Base-by-base conservation (phyloP, 768 basidiomycete genomes). In the Clavaria fumosa region DNA sequence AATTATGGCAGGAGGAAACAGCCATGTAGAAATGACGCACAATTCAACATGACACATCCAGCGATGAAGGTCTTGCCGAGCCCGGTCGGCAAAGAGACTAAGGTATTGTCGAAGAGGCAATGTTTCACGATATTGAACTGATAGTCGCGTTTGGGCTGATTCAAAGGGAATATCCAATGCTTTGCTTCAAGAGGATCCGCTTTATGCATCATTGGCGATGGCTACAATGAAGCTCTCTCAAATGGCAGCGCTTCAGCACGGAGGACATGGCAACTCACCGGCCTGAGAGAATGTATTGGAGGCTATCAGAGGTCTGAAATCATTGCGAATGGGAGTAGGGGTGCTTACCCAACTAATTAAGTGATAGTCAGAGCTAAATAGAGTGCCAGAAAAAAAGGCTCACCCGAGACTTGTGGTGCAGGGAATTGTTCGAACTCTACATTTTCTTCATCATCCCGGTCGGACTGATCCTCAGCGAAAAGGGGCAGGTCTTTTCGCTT, bases 61-160 rank as follows among this genome's bases (percentile, higher is more conserved):
- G 95, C 95, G 42, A 99, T 82, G 50, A 99, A 97, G 0, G 95
- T 99, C 60, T 99, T 99, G 11, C 95, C 95, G 9, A 97, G 62
- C 31, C 95, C 95, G 0, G 95, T 99, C 2, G 95, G 95, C 10
- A 99, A 61, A 0, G 90, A 82, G 20, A 96, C 90, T 5, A 99
- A 70, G 5, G 86, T 84, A 51, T 99, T 97, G 18, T 96, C 83
- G 50, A 83, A 88, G 17, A 99, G 65, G 47, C 77, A 82, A 21
- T 72, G 67, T 49, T 69, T 75, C 41, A 88, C 80, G 42, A 99
- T 96, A 42, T 95, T 93, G 53, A 69, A 91, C 48, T 99, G 95
- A 50, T 97, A 99, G 46, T 84, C 81, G 44, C 95, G 80, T 47
- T 84, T 81, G 1, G 80, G 73, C 23, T 72, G 67, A 52, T 97